A percentile compares a stretch with the other conserved stretches of the same genome.
Conservation (phyloP, 306 rosid species). For the Inga leiocalycina region DNA sequence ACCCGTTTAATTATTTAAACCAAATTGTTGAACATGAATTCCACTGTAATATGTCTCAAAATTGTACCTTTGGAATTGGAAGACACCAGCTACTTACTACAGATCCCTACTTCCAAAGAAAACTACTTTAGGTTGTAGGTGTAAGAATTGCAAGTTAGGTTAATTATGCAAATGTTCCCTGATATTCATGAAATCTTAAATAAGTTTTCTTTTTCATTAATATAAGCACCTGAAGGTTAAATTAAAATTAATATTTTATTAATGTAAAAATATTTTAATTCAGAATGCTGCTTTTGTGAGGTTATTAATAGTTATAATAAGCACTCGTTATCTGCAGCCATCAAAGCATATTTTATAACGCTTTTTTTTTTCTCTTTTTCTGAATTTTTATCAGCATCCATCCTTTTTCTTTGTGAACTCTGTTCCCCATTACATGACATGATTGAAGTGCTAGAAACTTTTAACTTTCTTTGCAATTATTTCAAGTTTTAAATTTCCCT, state of each 20-base stretch:
- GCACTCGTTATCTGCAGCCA: background rate
- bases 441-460: background rate
- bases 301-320: background rate
- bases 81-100: background rate
- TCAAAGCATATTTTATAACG: background rate
- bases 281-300: background rate
- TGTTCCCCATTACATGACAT: background rate
- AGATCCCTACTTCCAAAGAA: background rate
- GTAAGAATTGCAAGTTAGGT: background rate
- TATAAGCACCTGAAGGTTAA: background rate
- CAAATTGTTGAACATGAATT: background rate
- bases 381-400: background rate
- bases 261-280: background rate
- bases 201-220: background rate
- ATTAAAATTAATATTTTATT: background rate
- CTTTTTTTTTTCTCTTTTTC: background rate
- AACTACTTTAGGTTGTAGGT: background rate
- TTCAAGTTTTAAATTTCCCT: background rate
- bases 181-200: background rate
- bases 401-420: background rate
- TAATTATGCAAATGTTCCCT: background rate
- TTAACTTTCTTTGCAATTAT: background rate
- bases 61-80: background rate
- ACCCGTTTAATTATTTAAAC: background rate
- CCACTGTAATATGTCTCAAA: too few relatives aligned